Conservation (phyloP, 768 basidiomycete species). For the Lentinula detonsa region DNA sequence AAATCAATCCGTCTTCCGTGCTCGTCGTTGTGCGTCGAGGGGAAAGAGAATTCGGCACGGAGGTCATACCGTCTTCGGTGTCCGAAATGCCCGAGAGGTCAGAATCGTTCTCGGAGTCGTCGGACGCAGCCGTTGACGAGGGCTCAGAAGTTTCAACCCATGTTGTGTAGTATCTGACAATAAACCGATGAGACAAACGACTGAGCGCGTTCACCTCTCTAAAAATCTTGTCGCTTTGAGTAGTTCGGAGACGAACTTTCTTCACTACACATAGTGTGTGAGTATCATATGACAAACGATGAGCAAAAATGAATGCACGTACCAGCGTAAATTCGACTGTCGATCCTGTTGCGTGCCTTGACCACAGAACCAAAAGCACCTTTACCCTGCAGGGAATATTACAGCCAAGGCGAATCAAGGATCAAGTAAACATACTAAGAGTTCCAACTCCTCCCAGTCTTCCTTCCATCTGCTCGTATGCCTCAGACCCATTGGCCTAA, state of each 20-base stretch:
- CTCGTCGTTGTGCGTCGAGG: neutral
- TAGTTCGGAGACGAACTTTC: conserved; percentile 70
- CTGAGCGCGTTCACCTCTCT: conserved; percentile 90
- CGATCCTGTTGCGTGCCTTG: conserved; percentile 87
- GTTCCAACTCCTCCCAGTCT: conserved; percentile 91
- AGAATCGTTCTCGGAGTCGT: conserved; percentile 25
- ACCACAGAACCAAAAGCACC: conserved; percentile 94
- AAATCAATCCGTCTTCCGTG: conserved; percentile 45
- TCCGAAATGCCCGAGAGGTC: neutral
- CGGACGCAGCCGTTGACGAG: conserved; percentile 43
- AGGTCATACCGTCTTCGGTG: conserved; percentile 45
- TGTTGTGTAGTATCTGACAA: conserved; percentile 88
- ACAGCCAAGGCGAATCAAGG: neutral
- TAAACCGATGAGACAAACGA: conserved; percentile 79
- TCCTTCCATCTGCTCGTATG: conserved; percentile 79
- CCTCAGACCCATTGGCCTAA: conserved; percentile 30
- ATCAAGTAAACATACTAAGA: conserved; percentile 43
- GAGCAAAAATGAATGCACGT: neutral
- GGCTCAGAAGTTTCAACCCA: conserved; percentile 77
- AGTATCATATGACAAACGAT: neutral
- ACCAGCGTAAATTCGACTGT: conserved; percentile 81
- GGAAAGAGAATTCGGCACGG: conserved; percentile 39
- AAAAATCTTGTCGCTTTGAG: conserved; percentile 85
- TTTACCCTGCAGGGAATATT: conserved; percentile 52
- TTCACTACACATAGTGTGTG: conserved; percentile 49